Evolutionary conservation across 2,329 filamentous ascomycete genomes (phyloP), one percentile per base, ranked within the genome.

Genomic region (Amauroascus verrucosus): DNA sequence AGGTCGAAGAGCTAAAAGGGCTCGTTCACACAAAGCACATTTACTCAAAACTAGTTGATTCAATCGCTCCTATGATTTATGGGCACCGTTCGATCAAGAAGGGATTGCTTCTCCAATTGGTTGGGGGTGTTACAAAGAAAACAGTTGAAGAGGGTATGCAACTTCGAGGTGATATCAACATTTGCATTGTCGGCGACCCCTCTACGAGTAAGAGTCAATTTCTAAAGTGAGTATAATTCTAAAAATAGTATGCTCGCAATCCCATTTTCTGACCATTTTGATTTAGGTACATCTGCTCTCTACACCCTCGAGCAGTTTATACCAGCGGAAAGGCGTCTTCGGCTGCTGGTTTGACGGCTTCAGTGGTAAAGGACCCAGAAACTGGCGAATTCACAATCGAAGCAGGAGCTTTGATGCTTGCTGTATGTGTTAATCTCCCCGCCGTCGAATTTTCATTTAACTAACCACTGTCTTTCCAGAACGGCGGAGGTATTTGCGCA

Each of bases 301-400:
- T 98, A 66, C 83, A 95, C n/a, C 93, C 93, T 22, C 86, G 93
- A 38, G 89, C 93, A 14, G 90, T 98, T 44, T 98, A 98, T 70
- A 98, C 93, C 22, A 96, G 89, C 54, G 93, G 93, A 55, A 98
- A 98, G 69, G 93, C 93, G 2, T 97, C 91, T 2, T 97, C 91
- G 0, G 93, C 93, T 8, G 93, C 93, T 51, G 93, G 93, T 88
- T 80, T 98, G 55, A 98, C 93, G 3, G 93, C 93, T 3, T 91
- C 93, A 0, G 93, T 98, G 0, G 84, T 97, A 57, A 98, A 97
- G 69, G 93, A 98, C 64, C 90, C 97, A 66, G 93, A 98, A 72
- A 98, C 93, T 18, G 93, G 93, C 59, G 93, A 98, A 66, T 96
- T 96, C 68, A 98, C 93, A 13, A 98, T 98, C 62, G 93, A 98